Conservation (phyloP, 2,329 filamentous ascomycete genomes). For the Aspergillus tanneri region DNA sequence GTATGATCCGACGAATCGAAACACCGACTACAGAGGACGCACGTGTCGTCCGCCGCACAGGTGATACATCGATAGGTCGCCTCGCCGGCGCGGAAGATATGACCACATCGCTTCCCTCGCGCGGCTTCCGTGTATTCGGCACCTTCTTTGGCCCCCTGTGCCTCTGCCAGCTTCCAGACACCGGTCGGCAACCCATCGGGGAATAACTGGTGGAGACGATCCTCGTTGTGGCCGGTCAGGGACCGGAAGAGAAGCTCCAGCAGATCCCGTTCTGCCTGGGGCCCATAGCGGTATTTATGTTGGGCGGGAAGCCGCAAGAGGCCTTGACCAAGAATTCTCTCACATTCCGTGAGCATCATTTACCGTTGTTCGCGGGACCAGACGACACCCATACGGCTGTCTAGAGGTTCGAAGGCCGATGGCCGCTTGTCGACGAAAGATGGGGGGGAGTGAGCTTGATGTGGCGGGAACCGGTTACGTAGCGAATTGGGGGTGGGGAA, state of each 20-base stretch:
- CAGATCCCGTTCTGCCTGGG: conserved; percentile 69
- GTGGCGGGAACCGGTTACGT: conserved; percentile 14
- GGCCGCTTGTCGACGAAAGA: not conserved
- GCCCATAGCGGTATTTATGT: conserved; percentile 73
- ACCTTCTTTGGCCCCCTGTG: conserved; percentile 88
- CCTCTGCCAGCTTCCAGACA: conserved; percentile 74
- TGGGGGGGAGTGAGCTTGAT: conserved; percentile 1
- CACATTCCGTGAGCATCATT: conserved; percentile 55
- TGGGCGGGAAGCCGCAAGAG: conserved; percentile 73
- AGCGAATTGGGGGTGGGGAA: not conserved
- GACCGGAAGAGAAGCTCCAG: conserved; percentile 81
- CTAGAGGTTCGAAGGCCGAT: conserved; percentile 6
- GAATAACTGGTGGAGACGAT: conserved; percentile 78
- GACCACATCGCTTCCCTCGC: conserved; percentile 88
- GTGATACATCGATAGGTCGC: conserved; percentile 93
- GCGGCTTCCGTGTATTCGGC: conserved; percentile 93
- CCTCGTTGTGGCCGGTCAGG: conserved; percentile 70
- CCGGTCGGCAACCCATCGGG: conserved; percentile 67
- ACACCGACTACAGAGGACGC: conserved; percentile 88
- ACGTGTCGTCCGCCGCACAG: conserved; percentile 91
- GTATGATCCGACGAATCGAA: conserved; percentile 95
- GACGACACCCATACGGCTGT: conserved; percentile 29
- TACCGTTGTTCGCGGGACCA: conserved; percentile 17
- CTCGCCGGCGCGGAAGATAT: conserved; percentile 94
- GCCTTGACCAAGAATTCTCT: conserved; percentile 79